phyloP scores from a whole-genome alignment of 2,329 filamentous ascomycete species.

The Fusarium sp. region DNA sequence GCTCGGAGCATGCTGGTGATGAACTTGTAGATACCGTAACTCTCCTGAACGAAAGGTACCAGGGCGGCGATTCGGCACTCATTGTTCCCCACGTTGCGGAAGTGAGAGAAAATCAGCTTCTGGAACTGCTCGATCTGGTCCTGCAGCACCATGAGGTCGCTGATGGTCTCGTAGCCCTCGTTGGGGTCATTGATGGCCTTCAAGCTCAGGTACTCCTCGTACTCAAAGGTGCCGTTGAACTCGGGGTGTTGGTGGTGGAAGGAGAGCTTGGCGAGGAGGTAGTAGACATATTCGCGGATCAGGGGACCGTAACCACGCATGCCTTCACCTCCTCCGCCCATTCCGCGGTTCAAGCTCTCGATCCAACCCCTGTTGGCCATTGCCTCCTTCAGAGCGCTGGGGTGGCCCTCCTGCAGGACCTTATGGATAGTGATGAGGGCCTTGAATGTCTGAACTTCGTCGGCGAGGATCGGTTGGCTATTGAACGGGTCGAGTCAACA shows the following conservation, averaged over 20 bases:
- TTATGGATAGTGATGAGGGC: conserved; percentile 97
- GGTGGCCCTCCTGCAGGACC: conserved; percentile 96
- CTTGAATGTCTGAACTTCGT: conserved; percentile 99
- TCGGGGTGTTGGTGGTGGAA: conserved; percentile 97
- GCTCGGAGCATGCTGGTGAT: conserved; percentile 99
- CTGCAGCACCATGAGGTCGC: conserved; percentile 94
- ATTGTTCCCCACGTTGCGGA: conserved; percentile 90
- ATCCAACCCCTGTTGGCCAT: conserved; percentile 92
- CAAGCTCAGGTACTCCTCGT: conserved; percentile 97
- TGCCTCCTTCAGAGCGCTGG: conserved; percentile 86
- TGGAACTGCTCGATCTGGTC: conserved; percentile 99
- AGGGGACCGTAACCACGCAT: conserved; percentile 90
- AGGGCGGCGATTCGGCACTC: conserved; percentile 96
- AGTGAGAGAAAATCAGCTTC: conserved; percentile 98
- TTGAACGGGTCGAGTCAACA: conserved; percentile 16
- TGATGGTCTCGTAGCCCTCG: conserved; percentile 96
- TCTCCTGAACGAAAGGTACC: conserved; percentile 94
- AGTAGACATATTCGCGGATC: conserved; percentile 97
- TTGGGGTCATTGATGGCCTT: conserved; percentile 99
- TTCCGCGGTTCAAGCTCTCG: conserved; percentile 88
- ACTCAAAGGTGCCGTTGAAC: conserved; percentile 99
- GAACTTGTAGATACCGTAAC: conserved; percentile 99
- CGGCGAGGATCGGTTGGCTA: conserved; percentile 96
- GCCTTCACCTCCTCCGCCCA: conserved; percentile 84
- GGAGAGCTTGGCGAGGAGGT: conserved; percentile 91